A percentile compares a stretch with the other conserved stretches of the same genome.
These are phyloP conservation scores for Pythium folliculosum DNA, from an alignment of 352 stramenopile species.

Conservation along the genomic window DNA sequence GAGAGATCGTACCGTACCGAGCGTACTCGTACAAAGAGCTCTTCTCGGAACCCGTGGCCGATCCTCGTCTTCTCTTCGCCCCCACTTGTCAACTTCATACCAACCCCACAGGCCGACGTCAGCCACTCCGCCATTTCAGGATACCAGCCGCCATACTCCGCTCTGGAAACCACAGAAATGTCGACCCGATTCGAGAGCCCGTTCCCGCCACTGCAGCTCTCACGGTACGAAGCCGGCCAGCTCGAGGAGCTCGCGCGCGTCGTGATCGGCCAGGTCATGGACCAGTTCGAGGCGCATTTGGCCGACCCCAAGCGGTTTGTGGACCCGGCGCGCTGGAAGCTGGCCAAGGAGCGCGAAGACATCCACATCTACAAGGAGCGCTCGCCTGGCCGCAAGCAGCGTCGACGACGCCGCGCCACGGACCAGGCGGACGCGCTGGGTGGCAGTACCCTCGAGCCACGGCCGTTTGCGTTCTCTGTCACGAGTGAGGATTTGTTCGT, in stretches of 20 bases:
- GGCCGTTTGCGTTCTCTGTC: neutral
- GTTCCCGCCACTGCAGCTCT: constrained; percentile 47
- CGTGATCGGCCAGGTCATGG: constrained; percentile 42
- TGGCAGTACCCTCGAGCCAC: too few relatives aligned
- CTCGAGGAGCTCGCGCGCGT: constrained; percentile 36
- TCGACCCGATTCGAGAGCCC: constrained; percentile 7
- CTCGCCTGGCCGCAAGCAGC: neutral
- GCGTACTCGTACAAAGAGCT: too few relatives aligned
- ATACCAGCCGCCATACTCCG: too few relatives aligned
- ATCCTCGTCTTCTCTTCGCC: too few relatives aligned
- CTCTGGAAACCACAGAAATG: too few relatives aligned
- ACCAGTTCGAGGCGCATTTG: constrained; percentile 42
- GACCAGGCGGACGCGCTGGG: neutral
- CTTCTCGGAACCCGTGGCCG: too few relatives aligned
- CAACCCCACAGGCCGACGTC: too few relatives aligned
- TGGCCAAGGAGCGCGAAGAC: constrained; percentile 40
- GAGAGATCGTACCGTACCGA: too few relatives aligned
- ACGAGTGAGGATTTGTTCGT: constrained; percentile 12
- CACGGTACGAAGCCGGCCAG: constrained; percentile 33
- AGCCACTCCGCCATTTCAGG: too few relatives aligned
- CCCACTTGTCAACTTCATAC: too few relatives aligned
- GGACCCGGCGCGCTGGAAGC: constrained; percentile 49
- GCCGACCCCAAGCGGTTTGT: constrained; percentile 27
- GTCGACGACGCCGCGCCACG: neutral
- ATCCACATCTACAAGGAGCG: constrained; percentile 26